A percentile compares a stretch with the other conserved stretches of the same genome.
phyloP scores from a whole-genome alignment of 73 alveolate species.

The Paramecium biaurelia region DNA sequence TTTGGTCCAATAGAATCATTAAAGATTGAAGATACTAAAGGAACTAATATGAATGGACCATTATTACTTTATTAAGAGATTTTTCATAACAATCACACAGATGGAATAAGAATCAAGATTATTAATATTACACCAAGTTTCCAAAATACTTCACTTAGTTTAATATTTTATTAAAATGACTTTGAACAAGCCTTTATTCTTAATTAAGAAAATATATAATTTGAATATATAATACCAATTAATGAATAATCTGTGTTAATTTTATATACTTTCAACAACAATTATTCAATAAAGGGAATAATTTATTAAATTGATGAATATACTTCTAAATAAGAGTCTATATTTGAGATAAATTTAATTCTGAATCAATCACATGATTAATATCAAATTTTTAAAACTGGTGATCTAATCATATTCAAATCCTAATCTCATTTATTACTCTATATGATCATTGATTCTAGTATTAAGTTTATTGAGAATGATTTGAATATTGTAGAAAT shows the following conservation, averaged over 20 bases:
- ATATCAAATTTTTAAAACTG: background rate
- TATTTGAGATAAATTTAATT: background rate
- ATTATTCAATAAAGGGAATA: background rate
- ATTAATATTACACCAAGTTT: too few species aligned
- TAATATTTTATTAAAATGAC: background rate
- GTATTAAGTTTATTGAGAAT: background rate
- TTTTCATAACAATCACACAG: too few species aligned
- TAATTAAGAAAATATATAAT: background rate
- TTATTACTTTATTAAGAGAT: background rate
- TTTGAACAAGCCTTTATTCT: background rate
- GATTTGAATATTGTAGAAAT: background rate
- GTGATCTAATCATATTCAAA: background rate
- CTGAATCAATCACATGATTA: background rate
- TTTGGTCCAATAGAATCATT: background rate
- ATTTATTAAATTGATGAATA: background rate
- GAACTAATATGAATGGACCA: background rate
- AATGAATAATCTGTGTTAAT: background rate
- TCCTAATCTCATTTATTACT: background rate
- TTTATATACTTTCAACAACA: too few species aligned
- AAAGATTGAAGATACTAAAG: background rate
- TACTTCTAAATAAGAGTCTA: background rate
- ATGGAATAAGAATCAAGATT: background rate
- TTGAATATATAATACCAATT: background rate
- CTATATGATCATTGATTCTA: background rate
- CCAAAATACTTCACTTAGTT: too few species aligned